These are phyloP conservation scores for Kwoniella sp. DNA, from an alignment of 768 basidiomycete species.

Conservation along the genomic window DNA sequence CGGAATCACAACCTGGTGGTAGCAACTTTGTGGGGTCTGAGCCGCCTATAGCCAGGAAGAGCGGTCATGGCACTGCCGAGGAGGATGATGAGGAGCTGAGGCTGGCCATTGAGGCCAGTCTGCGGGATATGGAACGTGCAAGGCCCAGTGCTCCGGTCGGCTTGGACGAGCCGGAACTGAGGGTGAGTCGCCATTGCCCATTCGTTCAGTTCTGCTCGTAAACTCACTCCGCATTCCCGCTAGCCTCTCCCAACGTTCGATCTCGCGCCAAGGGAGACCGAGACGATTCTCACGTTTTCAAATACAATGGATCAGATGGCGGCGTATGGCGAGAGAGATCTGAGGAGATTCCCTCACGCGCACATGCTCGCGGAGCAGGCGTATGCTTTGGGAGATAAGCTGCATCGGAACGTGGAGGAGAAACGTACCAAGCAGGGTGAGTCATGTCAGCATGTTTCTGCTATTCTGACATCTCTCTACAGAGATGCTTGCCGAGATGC, in stretches of 20 bases:
- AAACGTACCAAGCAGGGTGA: slow-evolving; percentile 87
- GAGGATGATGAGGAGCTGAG: slow-evolving; percentile 88
- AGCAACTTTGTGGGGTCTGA: slow-evolving; percentile 61
- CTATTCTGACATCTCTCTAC: background rate
- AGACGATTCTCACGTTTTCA: slow-evolving; percentile 82
- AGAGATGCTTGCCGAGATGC: slow-evolving; percentile 91
- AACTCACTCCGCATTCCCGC: background rate
- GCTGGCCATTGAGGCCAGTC: slow-evolving; percentile 90
- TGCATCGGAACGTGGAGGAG: slow-evolving; percentile 77
- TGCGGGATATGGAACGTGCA: slow-evolving; percentile 63
- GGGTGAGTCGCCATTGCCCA: slow-evolving; percentile 39
- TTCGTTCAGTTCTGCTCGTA: background rate
- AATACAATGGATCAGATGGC: slow-evolving; percentile 83
- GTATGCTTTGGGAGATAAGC: slow-evolving; percentile 68
- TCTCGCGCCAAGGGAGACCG: slow-evolving; percentile 72
- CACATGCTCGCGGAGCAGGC: slow-evolving; percentile 81
- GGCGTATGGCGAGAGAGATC: slow-evolving; percentile 69
- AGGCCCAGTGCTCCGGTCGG: slow-evolving; percentile 72
- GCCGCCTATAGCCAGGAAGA: slow-evolving; percentile 53
- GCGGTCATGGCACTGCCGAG: slow-evolving; percentile 54
- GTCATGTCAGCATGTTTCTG: slow-evolving; percentile 18
- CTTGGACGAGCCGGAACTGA: slow-evolving; percentile 53
- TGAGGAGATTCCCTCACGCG: slow-evolving; percentile 76
- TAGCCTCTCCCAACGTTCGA: slow-evolving; percentile 72
- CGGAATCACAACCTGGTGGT: slow-evolving; percentile 61